Conservation (phyloP, 768 basidiomycete genomes). For the Heimioporus sp. region DNA sequence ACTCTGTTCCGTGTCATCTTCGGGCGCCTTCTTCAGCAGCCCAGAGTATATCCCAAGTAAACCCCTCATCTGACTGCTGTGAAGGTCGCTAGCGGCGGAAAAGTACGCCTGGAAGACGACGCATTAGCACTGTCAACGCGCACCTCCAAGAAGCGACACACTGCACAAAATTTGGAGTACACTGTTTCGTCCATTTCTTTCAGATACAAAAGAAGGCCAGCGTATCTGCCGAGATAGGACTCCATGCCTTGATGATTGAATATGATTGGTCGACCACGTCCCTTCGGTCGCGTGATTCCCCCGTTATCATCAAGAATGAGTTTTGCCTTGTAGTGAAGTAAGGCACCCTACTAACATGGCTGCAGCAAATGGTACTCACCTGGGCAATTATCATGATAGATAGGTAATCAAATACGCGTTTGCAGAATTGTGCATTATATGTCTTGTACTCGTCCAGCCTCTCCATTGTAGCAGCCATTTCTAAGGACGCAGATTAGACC, state of each 20-base stretch:
- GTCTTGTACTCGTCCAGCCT: slow-evolving; percentile 87
- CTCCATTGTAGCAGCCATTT: slow-evolving; percentile 98
- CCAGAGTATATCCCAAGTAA: slow-evolving; percentile 58
- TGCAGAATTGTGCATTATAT: slow-evolving; percentile 90
- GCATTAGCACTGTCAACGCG: background rate
- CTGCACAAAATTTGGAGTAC: slow-evolving; percentile 89
- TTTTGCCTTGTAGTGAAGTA: slow-evolving; percentile 49
- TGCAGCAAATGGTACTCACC: slow-evolving; percentile 41
- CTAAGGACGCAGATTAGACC: slow-evolving; percentile 35
- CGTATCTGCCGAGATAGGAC: slow-evolving; percentile 80
- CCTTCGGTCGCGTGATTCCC: slow-evolving; percentile 49
- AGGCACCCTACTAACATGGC: background rate
- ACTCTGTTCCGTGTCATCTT: slow-evolving; percentile 79
- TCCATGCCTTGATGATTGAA: slow-evolving; percentile 74
- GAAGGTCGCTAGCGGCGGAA: slow-evolving; percentile 78
- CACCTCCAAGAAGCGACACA: slow-evolving; percentile 38
- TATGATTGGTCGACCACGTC: slow-evolving; percentile 47
- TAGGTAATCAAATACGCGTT: slow-evolving; percentile 85
- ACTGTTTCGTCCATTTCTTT: slow-evolving; percentile 94
- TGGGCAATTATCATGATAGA: slow-evolving; percentile 91
- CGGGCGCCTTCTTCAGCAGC: slow-evolving; percentile 61
- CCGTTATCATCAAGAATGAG: slow-evolving; percentile 61
- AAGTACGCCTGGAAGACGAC: slow-evolving; percentile 76
- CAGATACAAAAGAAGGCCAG: slow-evolving; percentile 86
- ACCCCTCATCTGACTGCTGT: slow-evolving; percentile 76